Base-by-base conservation (phyloP, 1,139 yeast genomes). In the Diutina sp. region DNA sequence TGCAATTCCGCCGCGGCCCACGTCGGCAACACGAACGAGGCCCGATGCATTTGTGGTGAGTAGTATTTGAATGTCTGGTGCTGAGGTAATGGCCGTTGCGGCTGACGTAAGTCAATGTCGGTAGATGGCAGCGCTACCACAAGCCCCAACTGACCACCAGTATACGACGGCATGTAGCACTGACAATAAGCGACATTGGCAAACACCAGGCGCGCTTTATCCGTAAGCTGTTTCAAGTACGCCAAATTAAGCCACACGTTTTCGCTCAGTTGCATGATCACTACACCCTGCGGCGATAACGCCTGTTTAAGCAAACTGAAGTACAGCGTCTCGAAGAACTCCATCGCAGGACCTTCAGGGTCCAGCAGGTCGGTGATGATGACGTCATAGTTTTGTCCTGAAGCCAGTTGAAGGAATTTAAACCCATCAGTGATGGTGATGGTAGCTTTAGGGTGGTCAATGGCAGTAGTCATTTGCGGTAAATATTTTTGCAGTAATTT, bases 281-380 rank as follows among this genome's bases (percentile, higher is more conserved):
- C 89, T 50, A 90, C 84, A 38, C 97, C 95, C 62, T 85, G 77
- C 38, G 77, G 78, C 47, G 82, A 79, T 58, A 91, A 78, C 2
- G 96, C 90, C 59, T 82, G 80, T 60, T 75, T 68, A 58, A 93
- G 74, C 56, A 93, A 76, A 66, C 82, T 77, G 71, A 91, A 93
- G 73, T 91, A 93, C 59, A 82, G 83, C 62, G 81, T 79, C 71
- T 90, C 91, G 77, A 93, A 93, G 62, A 93, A 87, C 54, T 90
- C 89, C 65, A 85, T 96, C 3, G 99, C 99, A 9, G 99, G 99
- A 1, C 99, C 99, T 66, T 93, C 98, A 2, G 98, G 98, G 69
- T 93, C 99, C 11, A 96, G 87, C 9, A 97, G 88, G 69, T 93
- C 99, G 46, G 97, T 90, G 64, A 93, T 90, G 62, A 93, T 90